Percentiles rank a stretch among this genome's conserved stretches.
phyloP scores from a whole-genome alignment of 106 monocot genomes.

The Allium sativum region DNA sequence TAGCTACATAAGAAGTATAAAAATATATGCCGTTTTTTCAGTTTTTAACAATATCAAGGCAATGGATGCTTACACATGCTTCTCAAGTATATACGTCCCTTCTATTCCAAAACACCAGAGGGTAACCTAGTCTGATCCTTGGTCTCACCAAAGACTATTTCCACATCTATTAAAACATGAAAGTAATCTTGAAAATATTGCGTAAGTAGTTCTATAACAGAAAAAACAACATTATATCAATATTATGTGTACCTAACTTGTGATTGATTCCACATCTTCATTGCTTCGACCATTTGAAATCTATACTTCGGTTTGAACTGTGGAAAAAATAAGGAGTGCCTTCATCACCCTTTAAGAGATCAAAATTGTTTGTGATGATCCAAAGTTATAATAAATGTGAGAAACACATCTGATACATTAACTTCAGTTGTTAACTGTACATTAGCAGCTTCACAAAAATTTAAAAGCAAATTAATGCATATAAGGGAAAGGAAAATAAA shows the following conservation, averaged over 20 bases:
- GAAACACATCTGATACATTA: not conserved
- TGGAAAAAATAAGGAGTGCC: slow-evolving; percentile 60
- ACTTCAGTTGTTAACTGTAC: too few relatives aligned
- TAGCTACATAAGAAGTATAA: not conserved
- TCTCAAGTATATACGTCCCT: slow-evolving; percentile 58
- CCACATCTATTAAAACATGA: slow-evolving; percentile 27
- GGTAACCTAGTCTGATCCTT: slow-evolving; percentile 21
- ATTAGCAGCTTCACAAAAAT: too few relatives aligned
- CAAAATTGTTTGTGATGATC: slow-evolving; percentile 1
- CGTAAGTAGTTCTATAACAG: too few relatives aligned
- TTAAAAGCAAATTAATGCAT: too few relatives aligned
- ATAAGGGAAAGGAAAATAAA: too few relatives aligned
- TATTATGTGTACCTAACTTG: slow-evolving; percentile 28
- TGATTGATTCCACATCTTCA: slow-evolving; percentile 21
- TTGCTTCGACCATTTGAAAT: slow-evolving; percentile 25
- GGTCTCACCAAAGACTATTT: slow-evolving; percentile 14
- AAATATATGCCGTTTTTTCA: not conserved
- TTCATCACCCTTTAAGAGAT: slow-evolving; percentile 49
- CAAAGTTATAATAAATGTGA: not conserved
- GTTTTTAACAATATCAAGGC: not conserved
- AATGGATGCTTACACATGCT: slow-evolving; percentile 65
- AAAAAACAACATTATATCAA: too few relatives aligned
- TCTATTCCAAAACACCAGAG: slow-evolving; percentile 64
- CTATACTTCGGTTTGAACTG: slow-evolving; percentile 65
- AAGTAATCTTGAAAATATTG: slow-evolving; percentile 1